Base-by-base conservation (phyloP, 2,329 filamentous ascomycete genomes). In the Aspergillus hortae region DNA sequence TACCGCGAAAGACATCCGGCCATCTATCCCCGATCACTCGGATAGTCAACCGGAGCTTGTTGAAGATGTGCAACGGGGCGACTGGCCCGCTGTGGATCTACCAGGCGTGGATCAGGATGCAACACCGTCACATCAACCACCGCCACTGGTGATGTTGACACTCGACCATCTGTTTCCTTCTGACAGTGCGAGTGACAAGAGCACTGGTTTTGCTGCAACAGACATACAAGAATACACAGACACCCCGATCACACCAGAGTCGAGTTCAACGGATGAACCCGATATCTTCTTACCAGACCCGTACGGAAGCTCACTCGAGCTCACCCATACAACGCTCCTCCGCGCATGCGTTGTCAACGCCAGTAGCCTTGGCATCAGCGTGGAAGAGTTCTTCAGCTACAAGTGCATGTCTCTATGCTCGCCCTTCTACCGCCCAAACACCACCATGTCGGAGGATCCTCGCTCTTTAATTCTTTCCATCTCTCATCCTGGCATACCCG, bases 371-470 rank as follows among this genome's bases (percentile, higher is more conserved):
- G 53, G 46, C 3, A 52, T 49, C 33, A 36, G 25, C 44, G 30
- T 53, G 33, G 42, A 55, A 17, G 36, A 56, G 10, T 46, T 57
- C 52, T 46, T 47, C 36, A 32, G 36, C 25, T 43, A 49, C 27
- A 51, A 48, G 33, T 54, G 51, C 38, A 40, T 46, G 11, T 56
- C 53, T 10, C 60, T 59, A 32, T 57, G 63, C 48, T 74, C 71
- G 1, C 69, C 67, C 2, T 74, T 73, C 57, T 73, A 69, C 56
- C 52, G 53, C 19, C 38, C 53, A 35, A 32, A 48, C 4, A 56
- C 56, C 2, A 48, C 46, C 2, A 33, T 50, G n/a, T 47, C 49
- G 2, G 55, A 60, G 27, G 53, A 55, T 25, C 59, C 61, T 2
- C 47, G 52, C 6, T 35, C 48, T n/a, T 57, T 72, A 9, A 50